Evolutionary conservation across 2,329 filamentous ascomycete genomes (phyloP).

Genomic region (Alternaria burnsii): DNA sequence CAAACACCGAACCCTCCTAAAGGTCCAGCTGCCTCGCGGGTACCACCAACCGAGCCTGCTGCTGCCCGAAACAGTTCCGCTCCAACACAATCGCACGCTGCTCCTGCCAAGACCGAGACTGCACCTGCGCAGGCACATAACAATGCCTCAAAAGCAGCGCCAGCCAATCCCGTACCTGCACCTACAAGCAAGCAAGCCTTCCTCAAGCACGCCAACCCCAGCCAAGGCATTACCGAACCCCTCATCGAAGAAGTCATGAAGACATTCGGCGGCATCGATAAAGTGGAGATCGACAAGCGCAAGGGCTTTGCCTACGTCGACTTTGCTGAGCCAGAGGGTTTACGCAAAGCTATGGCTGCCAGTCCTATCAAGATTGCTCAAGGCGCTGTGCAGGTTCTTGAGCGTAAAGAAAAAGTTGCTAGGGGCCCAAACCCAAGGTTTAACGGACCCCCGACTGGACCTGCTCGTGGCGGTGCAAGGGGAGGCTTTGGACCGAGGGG

Average conservation of each 20-base stretch:
- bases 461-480: conserved; percentile 41
- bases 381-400: conserved; percentile 85
- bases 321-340: conserved; percentile 75
- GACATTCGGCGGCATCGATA: conserved; percentile 75
- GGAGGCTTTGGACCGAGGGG: conserved; percentile 46
- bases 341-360: conserved; percentile 81
- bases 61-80: conserved; percentile 30
- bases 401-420: conserved; percentile 70
- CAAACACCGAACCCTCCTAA: conserved; percentile 40
- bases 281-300: conserved; percentile 91
- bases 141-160: conserved; percentile 16
- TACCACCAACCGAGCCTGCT: conserved; percentile 40
- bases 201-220: conserved; percentile 72
- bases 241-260: conserved; percentile 78
- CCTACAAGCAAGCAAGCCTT: conserved; percentile 62
- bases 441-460: conserved; percentile 40
- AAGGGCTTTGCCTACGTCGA: conserved; percentile 96
- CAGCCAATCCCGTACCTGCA: conserved; percentile 34
- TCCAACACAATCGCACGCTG: conserved; percentile 27
- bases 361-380: conserved; percentile 85
- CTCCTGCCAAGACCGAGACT: conserved; percentile 26
- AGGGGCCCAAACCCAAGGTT: conserved; percentile 40
- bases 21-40: conserved; percentile 41
- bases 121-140: conserved; percentile 14
- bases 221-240: conserved; percentile 88